These are phyloP conservation scores for Przewalskia tangutica DNA, from an alignment of 257 asterid genomes.

Conservation along the genomic window DNA sequence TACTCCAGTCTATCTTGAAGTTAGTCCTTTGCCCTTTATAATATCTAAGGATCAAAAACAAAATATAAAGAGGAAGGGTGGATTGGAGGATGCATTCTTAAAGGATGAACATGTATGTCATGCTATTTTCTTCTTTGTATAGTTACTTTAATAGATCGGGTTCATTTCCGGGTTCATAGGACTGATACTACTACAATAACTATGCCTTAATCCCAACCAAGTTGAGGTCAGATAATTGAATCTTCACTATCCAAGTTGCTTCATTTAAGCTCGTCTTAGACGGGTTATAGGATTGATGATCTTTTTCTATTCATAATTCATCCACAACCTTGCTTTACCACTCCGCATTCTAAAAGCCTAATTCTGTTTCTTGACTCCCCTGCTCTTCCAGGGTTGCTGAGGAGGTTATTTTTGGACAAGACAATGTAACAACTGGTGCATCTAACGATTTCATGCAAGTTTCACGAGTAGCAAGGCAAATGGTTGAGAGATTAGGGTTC, in stretches of 20 bases:
- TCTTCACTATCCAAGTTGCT: not conserved
- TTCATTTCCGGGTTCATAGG: too few relatives aligned
- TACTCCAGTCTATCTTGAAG: not conserved
- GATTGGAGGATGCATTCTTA: not conserved
- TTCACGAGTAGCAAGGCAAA: slow-evolving; percentile 92
- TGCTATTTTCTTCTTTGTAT: not conserved
- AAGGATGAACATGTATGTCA: not conserved
- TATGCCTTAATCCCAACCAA: not conserved
- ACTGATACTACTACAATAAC: not conserved
- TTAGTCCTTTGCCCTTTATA: not conserved
- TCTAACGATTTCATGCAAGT: slow-evolving; percentile 99
- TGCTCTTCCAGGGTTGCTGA: slow-evolving; percentile 62
- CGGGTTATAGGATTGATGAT: not conserved
- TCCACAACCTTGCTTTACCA: not conserved
- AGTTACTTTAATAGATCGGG: not conserved
- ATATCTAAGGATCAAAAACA: not conserved
- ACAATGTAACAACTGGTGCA: slow-evolving; percentile 98
- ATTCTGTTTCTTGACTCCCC: not conserved
- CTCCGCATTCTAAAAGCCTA: not conserved
- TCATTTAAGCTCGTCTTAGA: not conserved
- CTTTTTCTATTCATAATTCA: not conserved
- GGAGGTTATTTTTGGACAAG: slow-evolving; percentile 75
- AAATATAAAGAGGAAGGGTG: not conserved
- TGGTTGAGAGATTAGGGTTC: slow-evolving; percentile 98
- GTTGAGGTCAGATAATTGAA: not conserved